Evolutionary conservation across 805 yeast species (phyloP).

Genomic region (Nakazawaea wyomingensis): DNA sequence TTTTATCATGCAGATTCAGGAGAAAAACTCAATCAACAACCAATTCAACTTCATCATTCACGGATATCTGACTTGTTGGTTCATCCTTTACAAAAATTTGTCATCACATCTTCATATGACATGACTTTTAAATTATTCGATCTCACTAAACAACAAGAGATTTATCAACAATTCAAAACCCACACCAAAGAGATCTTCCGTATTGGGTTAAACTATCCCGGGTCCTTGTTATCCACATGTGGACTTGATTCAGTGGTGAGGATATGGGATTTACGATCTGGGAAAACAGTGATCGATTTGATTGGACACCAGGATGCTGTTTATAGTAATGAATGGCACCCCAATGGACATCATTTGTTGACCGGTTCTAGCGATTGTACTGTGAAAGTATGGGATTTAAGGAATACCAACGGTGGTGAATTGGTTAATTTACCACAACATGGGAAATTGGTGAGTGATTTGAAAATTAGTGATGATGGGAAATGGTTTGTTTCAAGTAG

Average conservation of each 20-base stretch:
- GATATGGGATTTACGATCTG: conserved; percentile 85
- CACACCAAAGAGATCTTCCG: conserved; percentile 70
- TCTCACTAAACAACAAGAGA: conserved; percentile 37
- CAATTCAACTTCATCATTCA: conserved; percentile 33
- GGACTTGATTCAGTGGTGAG: conserved; percentile 72
- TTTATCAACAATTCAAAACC: conserved; percentile 71
- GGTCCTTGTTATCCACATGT: conserved; percentile 68
- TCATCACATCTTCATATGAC: conserved; percentile 73
- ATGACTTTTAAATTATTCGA: conserved; percentile 91
- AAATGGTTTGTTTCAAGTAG: conserved; percentile 43
- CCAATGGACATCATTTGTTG: conserved; percentile 69
- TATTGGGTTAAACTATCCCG: conserved; percentile 66
- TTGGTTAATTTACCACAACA: conserved; percentile 63
- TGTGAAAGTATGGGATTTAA: conserved; percentile 81
- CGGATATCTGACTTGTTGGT: conserved; percentile 58
- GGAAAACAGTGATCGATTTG: conserved; percentile 53
- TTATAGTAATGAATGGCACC: conserved; percentile 67
- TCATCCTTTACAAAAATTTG: conserved; percentile 54
- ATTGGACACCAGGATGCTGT: conserved; percentile 71
- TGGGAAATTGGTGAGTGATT: conserved; percentile 61
- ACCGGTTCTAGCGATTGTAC: conserved; percentile 83
- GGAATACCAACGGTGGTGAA: conserved; percentile 37
- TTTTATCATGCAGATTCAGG: conserved; percentile 26
- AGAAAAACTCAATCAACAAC: no score
- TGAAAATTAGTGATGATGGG: conserved; percentile 41